phyloP scores from a whole-genome alignment of 441 rosid genomes.

The Pelargonium cotyledonis region DNA sequence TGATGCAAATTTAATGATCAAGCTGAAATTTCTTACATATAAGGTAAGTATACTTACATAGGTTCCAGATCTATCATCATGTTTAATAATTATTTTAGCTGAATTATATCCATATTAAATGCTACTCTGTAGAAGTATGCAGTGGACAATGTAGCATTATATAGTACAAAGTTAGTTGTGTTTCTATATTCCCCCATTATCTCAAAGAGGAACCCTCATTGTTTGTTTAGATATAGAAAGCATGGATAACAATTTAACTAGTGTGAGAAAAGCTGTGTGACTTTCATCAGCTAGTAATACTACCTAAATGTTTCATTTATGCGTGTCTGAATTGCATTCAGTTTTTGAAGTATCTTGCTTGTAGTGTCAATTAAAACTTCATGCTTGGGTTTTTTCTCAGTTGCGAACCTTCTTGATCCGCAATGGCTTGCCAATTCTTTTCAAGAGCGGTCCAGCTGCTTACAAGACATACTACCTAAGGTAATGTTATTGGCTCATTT shows the following conservation, averaged over 20 bases:
- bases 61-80: not conserved
- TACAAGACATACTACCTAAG: constrained; percentile 73
- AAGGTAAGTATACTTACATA: constrained; percentile 46
- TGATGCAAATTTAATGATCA: constrained; percentile 90
- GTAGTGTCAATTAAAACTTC: not conserved
- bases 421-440: constrained; percentile 80
- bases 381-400: constrained; percentile 34
- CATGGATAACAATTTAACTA: no score
- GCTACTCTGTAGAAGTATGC: not conserved
- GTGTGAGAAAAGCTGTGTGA: no score
- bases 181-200: no score
- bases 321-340: no score
- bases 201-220: no score
- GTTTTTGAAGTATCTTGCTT: not conserved
- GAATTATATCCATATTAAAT: not conserved
- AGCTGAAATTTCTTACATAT: constrained; percentile 85
- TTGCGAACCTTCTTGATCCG: constrained; percentile 92
- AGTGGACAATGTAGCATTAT: not conserved
- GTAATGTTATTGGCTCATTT: constrained; percentile 30
- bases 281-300: no score
- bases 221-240: no score
- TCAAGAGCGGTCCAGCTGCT: constrained; percentile 83
- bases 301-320: no score
- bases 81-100: not conserved
- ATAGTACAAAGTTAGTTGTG: no score